These are phyloP conservation scores for Kalmanozyma brasiliensis DNA, from an alignment of 1,284 basidiomycete genomes.

Conservation along the genomic window DNA sequence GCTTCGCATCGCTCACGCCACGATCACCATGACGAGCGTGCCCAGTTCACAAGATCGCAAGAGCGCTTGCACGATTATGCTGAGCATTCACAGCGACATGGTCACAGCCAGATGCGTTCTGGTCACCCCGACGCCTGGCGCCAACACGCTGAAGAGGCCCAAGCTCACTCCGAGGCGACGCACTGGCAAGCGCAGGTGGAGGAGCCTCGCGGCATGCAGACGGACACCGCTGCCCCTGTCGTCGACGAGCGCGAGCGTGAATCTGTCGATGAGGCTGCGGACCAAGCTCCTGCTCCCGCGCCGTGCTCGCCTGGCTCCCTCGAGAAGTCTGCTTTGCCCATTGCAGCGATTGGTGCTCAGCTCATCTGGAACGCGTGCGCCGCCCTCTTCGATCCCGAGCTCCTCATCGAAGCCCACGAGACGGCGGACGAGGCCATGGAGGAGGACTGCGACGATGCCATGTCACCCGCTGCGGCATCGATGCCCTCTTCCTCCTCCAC, in stretches of 20 bases:
- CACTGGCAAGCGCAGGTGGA: slow-evolving; percentile 24
- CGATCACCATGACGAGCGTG: slow-evolving; percentile 6
- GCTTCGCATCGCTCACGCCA: slow-evolving; percentile 8
- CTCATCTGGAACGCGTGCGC: slow-evolving; percentile 62
- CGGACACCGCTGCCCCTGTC: not conserved
- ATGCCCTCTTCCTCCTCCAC: slow-evolving; percentile 42
- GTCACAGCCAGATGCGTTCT: slow-evolving; percentile 2
- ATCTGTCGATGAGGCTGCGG: slow-evolving; percentile 6
- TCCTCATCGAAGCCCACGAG: slow-evolving; percentile 34
- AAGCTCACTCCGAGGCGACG: slow-evolving; percentile 1
- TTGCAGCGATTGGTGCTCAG: slow-evolving; percentile 62
- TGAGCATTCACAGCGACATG: slow-evolving; percentile 8
- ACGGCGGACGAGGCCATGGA: slow-evolving; percentile 36
- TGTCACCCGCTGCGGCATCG: slow-evolving; percentile 34
- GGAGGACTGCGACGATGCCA: slow-evolving; percentile 28
- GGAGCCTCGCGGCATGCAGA: slow-evolving; percentile 1
- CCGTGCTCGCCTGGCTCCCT: slow-evolving; percentile 58
- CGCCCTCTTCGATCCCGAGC: slow-evolving; percentile 49
- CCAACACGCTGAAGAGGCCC: slow-evolving; percentile 8
- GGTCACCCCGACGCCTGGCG: slow-evolving; percentile 13
- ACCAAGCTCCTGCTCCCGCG: slow-evolving; percentile 36
- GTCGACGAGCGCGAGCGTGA: slow-evolving; percentile 2
- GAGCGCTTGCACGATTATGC: slow-evolving; percentile 11
- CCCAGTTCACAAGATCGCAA: slow-evolving; percentile 10
- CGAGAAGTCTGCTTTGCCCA: slow-evolving; percentile 59